phyloP scores from a whole-genome alignment of 306 rosid genomes.

The Cotoneaster glaucophyllus region DNA sequence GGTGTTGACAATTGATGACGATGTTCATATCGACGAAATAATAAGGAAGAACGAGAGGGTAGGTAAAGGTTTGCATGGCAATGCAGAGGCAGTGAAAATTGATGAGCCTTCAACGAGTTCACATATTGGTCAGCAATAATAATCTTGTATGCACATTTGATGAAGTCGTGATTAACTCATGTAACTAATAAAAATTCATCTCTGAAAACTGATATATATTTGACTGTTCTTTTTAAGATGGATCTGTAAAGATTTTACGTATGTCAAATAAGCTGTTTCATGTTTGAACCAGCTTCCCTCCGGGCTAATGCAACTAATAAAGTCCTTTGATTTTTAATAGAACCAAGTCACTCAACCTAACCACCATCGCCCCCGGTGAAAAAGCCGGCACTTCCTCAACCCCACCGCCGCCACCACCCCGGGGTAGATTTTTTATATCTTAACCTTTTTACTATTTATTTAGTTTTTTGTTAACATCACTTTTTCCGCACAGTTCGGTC shows the following conservation, averaged over 20 bases:
- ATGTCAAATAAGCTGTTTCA: background rate
- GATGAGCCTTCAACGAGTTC: background rate
- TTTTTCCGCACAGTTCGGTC: too few relatives aligned
- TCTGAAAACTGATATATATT: background rate
- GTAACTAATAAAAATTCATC: background rate
- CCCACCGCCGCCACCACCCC: too few relatives aligned
- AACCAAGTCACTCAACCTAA: too few relatives aligned
- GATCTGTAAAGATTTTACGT: background rate
- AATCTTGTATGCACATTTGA: background rate
- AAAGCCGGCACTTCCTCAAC: too few relatives aligned
- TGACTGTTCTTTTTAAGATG: background rate
- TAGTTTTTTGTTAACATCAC: too few relatives aligned
- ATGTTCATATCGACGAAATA: slow-evolving; percentile 41
- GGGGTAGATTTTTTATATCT: too few relatives aligned
- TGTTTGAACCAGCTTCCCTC: too few relatives aligned
- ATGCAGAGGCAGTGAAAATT: slow-evolving; percentile 8
- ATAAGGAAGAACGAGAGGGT: slow-evolving; percentile 28
- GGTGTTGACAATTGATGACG: slow-evolving; percentile 50
- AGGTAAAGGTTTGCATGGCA: slow-evolving; percentile 14
- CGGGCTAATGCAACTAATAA: too few relatives aligned
- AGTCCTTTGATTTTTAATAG: too few relatives aligned
- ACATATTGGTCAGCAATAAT: slow-evolving; percentile 12
- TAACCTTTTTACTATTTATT: too few relatives aligned
- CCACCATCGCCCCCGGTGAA: too few relatives aligned
- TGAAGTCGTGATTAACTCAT: background rate